These are phyloP conservation scores for Ammopiptanthus mongolicus DNA, from an alignment of 306 rosid species.

Conservation along the genomic window DNA sequence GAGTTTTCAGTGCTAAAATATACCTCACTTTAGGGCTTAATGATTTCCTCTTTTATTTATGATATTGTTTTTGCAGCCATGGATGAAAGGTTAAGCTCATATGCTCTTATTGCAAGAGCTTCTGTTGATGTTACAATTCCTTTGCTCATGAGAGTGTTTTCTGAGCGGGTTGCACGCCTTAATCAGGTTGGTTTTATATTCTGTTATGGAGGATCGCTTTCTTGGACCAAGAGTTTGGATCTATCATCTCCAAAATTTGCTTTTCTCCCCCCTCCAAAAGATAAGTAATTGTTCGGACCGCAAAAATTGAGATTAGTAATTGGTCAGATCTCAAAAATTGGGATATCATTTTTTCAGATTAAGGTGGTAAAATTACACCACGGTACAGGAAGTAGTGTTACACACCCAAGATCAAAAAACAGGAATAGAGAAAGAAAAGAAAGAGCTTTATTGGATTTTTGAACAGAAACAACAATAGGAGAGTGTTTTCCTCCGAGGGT, in stretches of 20 bases:
- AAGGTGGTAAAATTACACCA: not conserved
- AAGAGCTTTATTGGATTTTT: too few species aligned
- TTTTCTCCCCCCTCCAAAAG: not conserved
- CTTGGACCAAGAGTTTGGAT: not conserved
- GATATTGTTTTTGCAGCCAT: conserved; percentile 63
- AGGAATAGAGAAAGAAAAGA: too few species aligned
- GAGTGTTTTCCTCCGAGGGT: too few species aligned
- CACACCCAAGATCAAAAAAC: too few species aligned
- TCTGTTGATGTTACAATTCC: conserved; percentile 73
- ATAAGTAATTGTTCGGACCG: not conserved
- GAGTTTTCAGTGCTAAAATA: not conserved
- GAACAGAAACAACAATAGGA: too few species aligned
- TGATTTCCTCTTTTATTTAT: conserved; percentile 10
- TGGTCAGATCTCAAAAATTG: not conserved
- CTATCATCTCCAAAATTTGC: not conserved
- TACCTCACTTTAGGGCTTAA: not conserved
- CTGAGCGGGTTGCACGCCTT: conserved; percentile 66
- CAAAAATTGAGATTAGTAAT: not conserved
- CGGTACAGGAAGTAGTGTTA: not conserved
- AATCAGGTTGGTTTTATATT: conserved; percentile 53
- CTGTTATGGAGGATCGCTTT: conserved; percentile 4
- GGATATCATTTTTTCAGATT: not conserved
- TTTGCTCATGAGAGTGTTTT: conserved; percentile 57
- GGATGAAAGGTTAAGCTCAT: conserved; percentile 93
- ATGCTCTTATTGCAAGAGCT: conserved; percentile 92